These are phyloP conservation scores for Arabidopsis lyrata DNA, from an alignment of 441 rosid species.

Conservation along the genomic window DNA sequence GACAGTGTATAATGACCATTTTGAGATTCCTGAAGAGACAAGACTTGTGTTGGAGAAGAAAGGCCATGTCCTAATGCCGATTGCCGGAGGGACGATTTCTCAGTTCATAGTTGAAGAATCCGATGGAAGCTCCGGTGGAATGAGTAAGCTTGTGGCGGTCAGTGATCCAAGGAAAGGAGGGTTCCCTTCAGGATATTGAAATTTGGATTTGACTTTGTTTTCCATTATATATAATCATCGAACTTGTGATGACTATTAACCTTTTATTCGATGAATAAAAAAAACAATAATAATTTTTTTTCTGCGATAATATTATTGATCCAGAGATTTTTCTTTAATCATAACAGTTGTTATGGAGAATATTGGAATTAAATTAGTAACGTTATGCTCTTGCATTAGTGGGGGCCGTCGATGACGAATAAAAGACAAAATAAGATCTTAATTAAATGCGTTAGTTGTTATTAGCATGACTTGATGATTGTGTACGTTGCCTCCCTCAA, in stretches of 20 bases:
- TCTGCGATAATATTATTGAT: neutral
- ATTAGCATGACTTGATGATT: neutral
- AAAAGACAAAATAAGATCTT: neutral
- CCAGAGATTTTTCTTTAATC: neutral
- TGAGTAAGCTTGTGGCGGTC: constrained; percentile 52
- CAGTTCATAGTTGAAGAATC: constrained; percentile 56
- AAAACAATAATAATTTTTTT: neutral
- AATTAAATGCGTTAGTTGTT: constrained; percentile 1
- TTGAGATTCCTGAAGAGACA: constrained; percentile 50
- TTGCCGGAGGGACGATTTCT: constrained; percentile 49
- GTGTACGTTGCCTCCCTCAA: neutral
- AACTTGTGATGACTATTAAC: neutral
- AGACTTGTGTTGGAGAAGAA: constrained; percentile 51
- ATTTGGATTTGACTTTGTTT: neutral
- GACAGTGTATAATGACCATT: constrained; percentile 48
- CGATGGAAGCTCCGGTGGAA: constrained; percentile 28
- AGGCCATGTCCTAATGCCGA: constrained; percentile 57
- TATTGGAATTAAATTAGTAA: neutral
- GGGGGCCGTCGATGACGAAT: too few relatives aligned
- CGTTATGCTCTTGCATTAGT: neutral
- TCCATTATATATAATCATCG: neutral
- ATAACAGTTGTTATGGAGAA: neutral
- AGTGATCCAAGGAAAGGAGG: constrained; percentile 77
- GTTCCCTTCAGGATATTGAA: constrained; percentile 57
- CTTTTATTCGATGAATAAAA: neutral